These are phyloP conservation scores for Acanthamoeba culbertsoni DNA, from an alignment of 208 protist genomes.

Conservation along the genomic window DNA sequence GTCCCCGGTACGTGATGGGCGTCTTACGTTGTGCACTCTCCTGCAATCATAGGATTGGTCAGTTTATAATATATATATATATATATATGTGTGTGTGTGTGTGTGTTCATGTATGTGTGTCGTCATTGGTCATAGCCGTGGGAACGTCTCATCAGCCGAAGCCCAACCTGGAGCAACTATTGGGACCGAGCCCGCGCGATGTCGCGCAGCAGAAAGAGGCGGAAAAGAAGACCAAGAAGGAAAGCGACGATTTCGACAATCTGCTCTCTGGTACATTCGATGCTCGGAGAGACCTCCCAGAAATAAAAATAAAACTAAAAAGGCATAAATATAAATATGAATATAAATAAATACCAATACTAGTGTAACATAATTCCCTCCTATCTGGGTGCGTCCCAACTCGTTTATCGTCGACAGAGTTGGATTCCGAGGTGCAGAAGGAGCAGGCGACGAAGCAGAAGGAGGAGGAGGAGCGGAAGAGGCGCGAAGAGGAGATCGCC, in stretches of 20 bases:
- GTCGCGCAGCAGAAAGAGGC: background rate
- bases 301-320: too few relatives aligned
- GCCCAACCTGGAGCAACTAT: background rate
- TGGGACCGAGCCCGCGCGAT: constrained; percentile 10
- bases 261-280: background rate
- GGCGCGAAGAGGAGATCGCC: background rate
- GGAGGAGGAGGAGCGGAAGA: background rate
- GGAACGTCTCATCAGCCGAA: background rate
- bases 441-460: background rate
- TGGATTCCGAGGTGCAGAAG: background rate
- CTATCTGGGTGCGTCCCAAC: too few relatives aligned
- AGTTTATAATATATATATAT: too few relatives aligned
- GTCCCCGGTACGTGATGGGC: background rate
- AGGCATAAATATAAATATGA: too few relatives aligned
- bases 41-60: too few relatives aligned
- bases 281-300: too few relatives aligned
- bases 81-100: background rate
- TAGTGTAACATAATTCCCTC: too few relatives aligned
- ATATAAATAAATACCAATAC: too few relatives aligned
- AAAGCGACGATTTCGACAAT: background rate
- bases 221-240: background rate
- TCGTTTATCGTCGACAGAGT: too few relatives aligned
- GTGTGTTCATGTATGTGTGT: background rate
- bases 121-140: background rate
- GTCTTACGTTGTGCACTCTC: background rate